Evolutionary conservation across 2,329 filamentous ascomycete species (phyloP), one percentile per base, ranked within the genome.

Genomic region (Cytospora piceae): DNA sequence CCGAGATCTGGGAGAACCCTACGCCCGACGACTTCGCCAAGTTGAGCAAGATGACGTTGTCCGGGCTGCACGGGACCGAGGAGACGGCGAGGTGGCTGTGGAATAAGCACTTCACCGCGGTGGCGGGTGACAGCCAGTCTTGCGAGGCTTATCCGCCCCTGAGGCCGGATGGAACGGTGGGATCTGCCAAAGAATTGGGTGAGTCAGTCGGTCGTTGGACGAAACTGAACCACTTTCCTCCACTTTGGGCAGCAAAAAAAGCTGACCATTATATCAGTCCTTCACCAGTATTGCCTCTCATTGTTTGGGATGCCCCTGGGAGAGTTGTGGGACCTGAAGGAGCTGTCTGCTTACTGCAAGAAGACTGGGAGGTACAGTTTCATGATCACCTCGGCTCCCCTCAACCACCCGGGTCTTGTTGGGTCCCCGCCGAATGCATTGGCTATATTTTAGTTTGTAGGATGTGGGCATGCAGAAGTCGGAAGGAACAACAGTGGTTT

Each of bases 61-160:
- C 78, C 29, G 76, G 83, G 9, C 71, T 83, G 53, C 77, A 86
- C 49, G 82, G 81, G 0, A 72, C 71, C 2, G 76, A 85, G 57
- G 82, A 82, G 54, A 82, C 88, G 4, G 77, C 86, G 9, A 82
- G 85, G 61, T 92, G 89, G 88, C 68, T 92, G 66, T 89, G 90
- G 78, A 87, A 92, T 71, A 85, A 83, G 69, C 87, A 88, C 61
- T 91, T 92, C 70, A 81, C 88, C 0, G 86, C 85, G 0, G 87
- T 90, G 1, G 87, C 83, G 0, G 86, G 87, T 0, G 90, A 92
- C 72, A 78, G 82, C 15, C 85, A 83, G 24, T 80, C 83, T 0
- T 90, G 92, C 68, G 90, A 92, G 77, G 81, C 83, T 0, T 85
- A 86, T 75, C 87, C 88, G 2, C 83, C 85, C 0, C 61, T 83